phyloP scores from a whole-genome alignment of 2,329 filamentous ascomycete species.

The Penicillium sp. region DNA sequence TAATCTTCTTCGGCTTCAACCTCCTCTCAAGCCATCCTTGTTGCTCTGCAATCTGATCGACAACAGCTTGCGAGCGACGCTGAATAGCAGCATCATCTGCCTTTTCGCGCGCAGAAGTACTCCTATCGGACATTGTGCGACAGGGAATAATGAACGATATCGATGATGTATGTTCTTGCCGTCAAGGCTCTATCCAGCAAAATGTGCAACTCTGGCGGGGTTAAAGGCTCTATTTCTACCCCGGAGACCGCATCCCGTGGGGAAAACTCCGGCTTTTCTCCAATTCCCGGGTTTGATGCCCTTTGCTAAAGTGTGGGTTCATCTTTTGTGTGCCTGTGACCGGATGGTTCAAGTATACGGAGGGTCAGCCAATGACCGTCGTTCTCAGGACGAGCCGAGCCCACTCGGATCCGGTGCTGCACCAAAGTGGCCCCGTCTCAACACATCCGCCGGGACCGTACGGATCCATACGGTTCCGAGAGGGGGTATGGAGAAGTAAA shows the following conservation, averaged over 20 bases:
- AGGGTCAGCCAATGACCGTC: background rate
- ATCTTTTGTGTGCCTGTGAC: background rate
- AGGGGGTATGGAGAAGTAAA: background rate
- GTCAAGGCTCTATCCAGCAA: background rate
- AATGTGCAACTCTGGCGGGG: slow-evolving; percentile 3
- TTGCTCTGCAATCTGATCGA: slow-evolving; percentile 29
- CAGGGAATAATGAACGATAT: background rate
- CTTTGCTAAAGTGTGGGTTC: background rate
- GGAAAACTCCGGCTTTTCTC: slow-evolving; percentile 23
- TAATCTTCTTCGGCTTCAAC: slow-evolving; percentile 44
- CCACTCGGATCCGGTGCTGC: background rate
- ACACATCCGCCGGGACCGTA: background rate
- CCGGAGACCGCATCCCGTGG: slow-evolving; percentile 19
- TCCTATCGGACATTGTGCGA: slow-evolving; percentile 1
- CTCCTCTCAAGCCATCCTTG: slow-evolving; percentile 40
- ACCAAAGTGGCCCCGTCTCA: background rate
- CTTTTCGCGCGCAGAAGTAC: background rate
- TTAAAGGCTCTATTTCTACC: slow-evolving; percentile 25
- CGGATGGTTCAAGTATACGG: background rate
- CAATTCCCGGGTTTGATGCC: slow-evolving; percentile 1
- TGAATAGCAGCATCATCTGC: slow-evolving; percentile 26
- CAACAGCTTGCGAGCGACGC: slow-evolving; percentile 30
- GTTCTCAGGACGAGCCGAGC: background rate
- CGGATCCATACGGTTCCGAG: slow-evolving; percentile 2
- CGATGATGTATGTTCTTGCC: background rate